phyloP scores from a whole-genome alignment of 164 flowering plant species.

The Brasenia schreberi region DNA sequence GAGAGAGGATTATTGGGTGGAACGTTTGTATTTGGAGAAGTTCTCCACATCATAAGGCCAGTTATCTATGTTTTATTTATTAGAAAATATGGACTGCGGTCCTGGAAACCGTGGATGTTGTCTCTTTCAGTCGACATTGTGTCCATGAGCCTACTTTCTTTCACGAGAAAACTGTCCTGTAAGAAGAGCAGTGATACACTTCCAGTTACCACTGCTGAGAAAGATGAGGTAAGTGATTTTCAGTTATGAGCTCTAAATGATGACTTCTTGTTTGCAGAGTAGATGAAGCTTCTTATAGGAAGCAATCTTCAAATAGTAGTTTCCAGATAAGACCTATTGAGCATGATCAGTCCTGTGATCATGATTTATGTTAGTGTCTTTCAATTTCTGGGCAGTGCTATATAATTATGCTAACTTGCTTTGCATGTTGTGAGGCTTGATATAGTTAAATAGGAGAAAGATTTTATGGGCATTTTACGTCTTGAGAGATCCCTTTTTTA shows the following conservation, averaged over 20 bases:
- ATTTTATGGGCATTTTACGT: slow-evolving; percentile 82
- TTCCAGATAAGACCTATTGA: background rate
- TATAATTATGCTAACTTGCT: background rate
- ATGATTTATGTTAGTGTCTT: background rate
- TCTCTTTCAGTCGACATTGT: slow-evolving; percentile 57
- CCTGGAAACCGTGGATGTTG: slow-evolving; percentile 87
- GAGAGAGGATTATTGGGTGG: slow-evolving; percentile 65
- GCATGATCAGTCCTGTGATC: background rate
- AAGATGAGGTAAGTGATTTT: slow-evolving; percentile 56
- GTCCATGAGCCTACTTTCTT: slow-evolving; percentile 52
- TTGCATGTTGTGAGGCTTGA: slow-evolving; percentile 2
- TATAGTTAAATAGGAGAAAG: slow-evolving; percentile 73
- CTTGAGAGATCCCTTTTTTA: slow-evolving; percentile 96
- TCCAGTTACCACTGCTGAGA: slow-evolving; percentile 39
- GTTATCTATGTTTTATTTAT: slow-evolving; percentile 76
- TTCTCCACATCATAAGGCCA: slow-evolving; percentile 63
- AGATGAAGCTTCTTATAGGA: no score
- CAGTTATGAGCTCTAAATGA: background rate
- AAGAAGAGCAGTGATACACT: slow-evolving; percentile 13
- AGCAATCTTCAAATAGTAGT: background rate
- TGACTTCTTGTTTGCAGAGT: no score
- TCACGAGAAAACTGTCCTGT: slow-evolving; percentile 12
- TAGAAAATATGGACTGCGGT: slow-evolving; percentile 69
- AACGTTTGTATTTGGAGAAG: slow-evolving; percentile 56
- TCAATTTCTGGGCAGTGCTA: background rate